Evolutionary conservation across 148 eudicot genomes (phyloP).

Genomic region (Chenopodium suecicum): DNA sequence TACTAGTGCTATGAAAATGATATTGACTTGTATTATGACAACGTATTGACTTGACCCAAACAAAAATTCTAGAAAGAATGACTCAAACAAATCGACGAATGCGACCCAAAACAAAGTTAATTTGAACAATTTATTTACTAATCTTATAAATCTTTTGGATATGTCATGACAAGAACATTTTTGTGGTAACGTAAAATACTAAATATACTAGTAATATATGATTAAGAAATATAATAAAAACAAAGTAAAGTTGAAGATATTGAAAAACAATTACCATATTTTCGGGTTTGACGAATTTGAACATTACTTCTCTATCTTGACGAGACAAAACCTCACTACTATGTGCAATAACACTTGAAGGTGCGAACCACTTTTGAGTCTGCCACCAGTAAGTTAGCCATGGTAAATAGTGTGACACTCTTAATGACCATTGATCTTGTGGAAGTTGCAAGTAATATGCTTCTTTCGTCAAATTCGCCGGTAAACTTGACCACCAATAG

Average conservation of each 20-base stretch:
- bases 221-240: not conserved
- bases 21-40: too few relatives aligned
- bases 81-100: too few relatives aligned
- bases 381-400: slow-evolving; percentile 78
- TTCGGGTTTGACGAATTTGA: slow-evolving; percentile 8
- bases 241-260: too few relatives aligned
- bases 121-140: too few relatives aligned
- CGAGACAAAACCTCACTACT: slow-evolving; percentile 32
- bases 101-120: too few relatives aligned
- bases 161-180: too few relatives aligned
- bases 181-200: too few relatives aligned
- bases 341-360: slow-evolving; percentile 32
- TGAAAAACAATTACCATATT: slow-evolving; percentile 3
- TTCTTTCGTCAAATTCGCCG: slow-evolving; percentile 47
- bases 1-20: too few relatives aligned
- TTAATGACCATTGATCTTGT: slow-evolving; percentile 61
- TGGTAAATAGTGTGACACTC: slow-evolving; percentile 61
- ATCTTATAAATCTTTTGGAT: too few relatives aligned
- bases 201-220: not conserved
- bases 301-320: slow-evolving; percentile 39
- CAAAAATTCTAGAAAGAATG: too few relatives aligned
- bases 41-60: too few relatives aligned
- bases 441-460: slow-evolving; percentile 48
- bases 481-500: slow-evolving; percentile 73
- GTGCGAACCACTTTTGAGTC: slow-evolving; percentile 67